Evolutionary conservation across 2,329 filamentous ascomycete genomes (phyloP), one percentile per base, ranked within the genome.

Genomic region (Ascochyta koolunga): DNA sequence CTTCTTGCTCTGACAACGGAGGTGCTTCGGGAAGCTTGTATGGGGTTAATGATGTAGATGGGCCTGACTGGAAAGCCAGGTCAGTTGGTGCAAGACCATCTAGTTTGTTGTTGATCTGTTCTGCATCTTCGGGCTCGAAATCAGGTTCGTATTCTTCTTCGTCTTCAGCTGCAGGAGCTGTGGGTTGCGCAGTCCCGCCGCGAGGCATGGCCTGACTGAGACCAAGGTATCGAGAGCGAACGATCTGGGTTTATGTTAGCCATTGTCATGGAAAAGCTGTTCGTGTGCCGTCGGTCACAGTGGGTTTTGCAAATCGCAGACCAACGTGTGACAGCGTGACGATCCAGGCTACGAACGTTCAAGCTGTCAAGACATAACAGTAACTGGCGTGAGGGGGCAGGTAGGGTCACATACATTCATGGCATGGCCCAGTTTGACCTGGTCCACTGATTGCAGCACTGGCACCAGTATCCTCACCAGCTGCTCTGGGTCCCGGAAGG

Each of bases 111-210:
- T 89, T 76, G 27, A 91, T 87, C 68, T 93, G 89, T 66, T 92
- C 89, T 1, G 85, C 85, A 61, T 91, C 87, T 72, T 96, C 91
- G 8, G 89, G 83, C 54, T 88, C 86, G 63, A 91, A 92, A 68
- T 96, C 90, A 0, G 93, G 93, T 67, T 97, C 93, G 68, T 97
- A 97, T 65, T 96, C 91, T 61, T 96, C 91, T 18, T 96, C 93
- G 3, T 90, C 86, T 22, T 83, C 85, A 2, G 73, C 74, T 15
- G 67, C 51, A 29, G 56, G 61, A 19, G 62, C 58, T 42, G 70
- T 64, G 61, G 72, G 61, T 60, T 64, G 50, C 56, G 73, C 61
- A 63, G 73, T 55, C 56, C 61, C 31, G 37, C 44, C 50, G 45
- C 56, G 60, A 18, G 70, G 62, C 25, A 65, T 62, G 16, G 65